Evolutionary conservation across 129 eudicot genomes (phyloP), one percentile per base, ranked within the genome.

Genomic region (Centrapalus pauciflorus): DNA sequence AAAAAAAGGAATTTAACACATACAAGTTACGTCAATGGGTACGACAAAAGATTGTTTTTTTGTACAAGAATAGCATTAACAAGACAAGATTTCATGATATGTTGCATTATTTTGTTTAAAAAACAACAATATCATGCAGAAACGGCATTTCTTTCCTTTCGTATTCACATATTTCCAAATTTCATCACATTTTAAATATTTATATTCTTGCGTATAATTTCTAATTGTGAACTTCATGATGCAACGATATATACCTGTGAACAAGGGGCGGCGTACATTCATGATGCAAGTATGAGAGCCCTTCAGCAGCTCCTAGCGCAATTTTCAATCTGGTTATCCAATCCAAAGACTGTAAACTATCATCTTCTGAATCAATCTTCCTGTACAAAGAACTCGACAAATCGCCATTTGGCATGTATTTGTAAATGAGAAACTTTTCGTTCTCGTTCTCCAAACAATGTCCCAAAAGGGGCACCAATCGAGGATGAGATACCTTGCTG

Each of bases 311-410:
- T 62, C 99, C 96, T 10, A 68, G 74, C 0, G 99, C 99, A 33
- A 93, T 89, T 67, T 93, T 93, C 34, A 93, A 82, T 77, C 99
- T 89, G 0, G 96, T 93, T 49, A 93, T 93, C 99, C 99, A 89
- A 82, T 93, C 99, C 81, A 93, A 57, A 20, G 96, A 93, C 85
- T 82, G 95, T 64, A 93, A 80, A 57, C 79, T 73, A 52, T 82
- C 87, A 49, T 84, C 89, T 5, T 84, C 89, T 35, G 85, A 51
- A 32, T 70, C 79, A 14, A 25, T 65, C 60, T 82, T 86, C 82
- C 87, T 84, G 74, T 81, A 89, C 80, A 93, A 77, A 16, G 95
- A 84, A 52, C 93, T 84, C 26, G 90, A 84, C 72, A 93, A 55
- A 69, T 93, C 96, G 40, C 87, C 88, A 55, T 93, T 93, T 26